Base-by-base conservation (phyloP, 495 filamentous ascomycete species). In the Trichoderma reesei region DNA sequence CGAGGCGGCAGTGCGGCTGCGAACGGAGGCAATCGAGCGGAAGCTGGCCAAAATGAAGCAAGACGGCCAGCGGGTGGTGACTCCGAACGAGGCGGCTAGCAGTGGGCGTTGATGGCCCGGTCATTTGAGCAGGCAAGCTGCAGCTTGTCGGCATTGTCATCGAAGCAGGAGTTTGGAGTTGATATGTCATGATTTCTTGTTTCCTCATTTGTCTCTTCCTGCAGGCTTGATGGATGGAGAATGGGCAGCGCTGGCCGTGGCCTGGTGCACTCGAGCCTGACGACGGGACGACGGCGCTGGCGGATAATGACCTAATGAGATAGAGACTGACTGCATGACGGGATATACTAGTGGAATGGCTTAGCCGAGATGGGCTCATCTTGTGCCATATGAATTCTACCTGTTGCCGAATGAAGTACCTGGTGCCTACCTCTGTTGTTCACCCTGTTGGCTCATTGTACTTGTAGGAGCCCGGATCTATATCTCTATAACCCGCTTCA, bases 1-100 rank as follows among this genome's bases (percentile, higher is more conserved):
- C n/a, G 79, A 80, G 67, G 76, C 78, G 66, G 76, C 73, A 18
- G 82, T 88, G 4, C 71, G 78, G 42, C 77, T 72, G 65, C 86
- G 82, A 72, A 78, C 80, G n/a, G 76, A 79, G 65, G 68, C 69
- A 8, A 82, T 85, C 41, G 82, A 82, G 11, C 70, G 75, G 41
- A 82, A 82, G n/a, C 67, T 88, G 37, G 65, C 71, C 41, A 79
- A 83, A 26, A 78, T 88, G 71, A 82, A 75, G 71, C 67, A 69
- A 61, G 80, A 81, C 65, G 86, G 85, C 16, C 72, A 75, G 67
- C 78, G 75, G 20, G 86, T 88, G 83, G 81, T 81, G 73, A 60
- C 70, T 63, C 78, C 78, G 41, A 85, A 83, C 64, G 77, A 79
- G 61, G 70, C 51, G 46, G 59, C 16, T 20, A 16, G 2, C 38